Evolutionary conservation across 2,329 filamentous ascomycete species (phyloP), one percentile per base, ranked within the genome.

Genomic region (Thyridium curvatum): DNA sequence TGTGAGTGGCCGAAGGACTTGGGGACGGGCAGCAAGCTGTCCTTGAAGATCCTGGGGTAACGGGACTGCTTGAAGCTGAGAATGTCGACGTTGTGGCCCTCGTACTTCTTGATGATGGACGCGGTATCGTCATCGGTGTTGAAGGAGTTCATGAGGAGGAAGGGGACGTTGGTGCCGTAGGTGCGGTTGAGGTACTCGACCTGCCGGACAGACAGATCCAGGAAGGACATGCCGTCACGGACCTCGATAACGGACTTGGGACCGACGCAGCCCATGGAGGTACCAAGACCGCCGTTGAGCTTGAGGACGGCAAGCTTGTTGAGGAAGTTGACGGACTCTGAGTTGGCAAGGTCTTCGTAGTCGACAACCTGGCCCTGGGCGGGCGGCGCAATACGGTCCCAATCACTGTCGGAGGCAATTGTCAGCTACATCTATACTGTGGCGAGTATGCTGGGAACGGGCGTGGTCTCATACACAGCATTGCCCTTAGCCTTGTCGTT

Each of bases 131-230:
- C 81, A 65, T 98, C 90, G 62, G 93, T 98, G 80, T 98, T 98
- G 86, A 98, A 98, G 40, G 93, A 97, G 83, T 98, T 98, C 93
- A 98, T 98, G 55, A 98, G 83, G 52, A 98, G 82, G 68, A 98
- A 96, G 35, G 93, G 93, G 28, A 98, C 93, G 62, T 96, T 97
- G 65, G 94, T 88, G 54, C 85, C 79, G 74, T 96, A 97, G 49
- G 89, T 97, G 66, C 90, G 86, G 84, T 98, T 98, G 54, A 98
- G 84, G 76, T 89, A 94, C 74, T 98, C 93, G 61, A 98, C 94
- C 77, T 98, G 93, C 58, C 93, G 87, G 55, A 98, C 93, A 15
- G 93, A 97, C 56, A 98, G 78, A 69, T 98, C 93, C 52, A 98
- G 79, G 83, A 98, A 98, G 55, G 93, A 98, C 93, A 97, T 98